Base-by-base conservation (phyloP, 495 filamentous ascomycete genomes). In the Penicillium maclennaniae region DNA sequence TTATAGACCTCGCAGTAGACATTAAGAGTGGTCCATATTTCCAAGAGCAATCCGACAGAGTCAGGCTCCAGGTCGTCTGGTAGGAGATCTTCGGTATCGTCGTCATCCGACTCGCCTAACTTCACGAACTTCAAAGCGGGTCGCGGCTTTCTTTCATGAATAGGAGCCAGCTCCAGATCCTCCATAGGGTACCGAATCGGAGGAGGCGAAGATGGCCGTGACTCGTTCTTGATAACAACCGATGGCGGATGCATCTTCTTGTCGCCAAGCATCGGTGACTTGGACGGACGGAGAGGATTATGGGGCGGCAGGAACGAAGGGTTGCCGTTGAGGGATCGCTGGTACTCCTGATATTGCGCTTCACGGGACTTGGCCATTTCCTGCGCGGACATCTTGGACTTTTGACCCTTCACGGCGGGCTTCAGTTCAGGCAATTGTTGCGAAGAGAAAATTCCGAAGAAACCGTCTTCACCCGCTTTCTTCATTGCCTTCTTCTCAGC, bases 21-120 rank as follows among this genome's bases (percentile, higher is more conserved):
- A 62, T 96, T 97, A 21, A 98, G 78, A 6, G 92, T 96, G 54
- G 95, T 87, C 95, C 95, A 98, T 0, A 86, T 89, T 68, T 96
- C 91, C 25, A 97, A 72, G 9, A 97, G 73, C 12, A 81, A 77
- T 1, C 90, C 90, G 9, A 95, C 83, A 3, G 89, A 89, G 60
- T 87, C 82, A 81, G 91, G 89, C 15, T 81, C 70, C 49, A 96
- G 82, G 37, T 84, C 84, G 54, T 81, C 79, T n/a, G 66, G 60
- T 54, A 77, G 51, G 7, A 75, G 56, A 45, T 76, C 60, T 46
- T 74, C 72, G 27, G 68, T 63, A 20, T 65, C 65, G 14, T 68
- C 53, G 47, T 78, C 67, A 45, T 78, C 70, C 45, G 66, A 57
- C 56, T 73, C 60, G 49, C 87, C 82, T 44, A 78, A 74, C 40